phyloP scores from a whole-genome alignment of 2,329 filamentous ascomycete genomes.

The Diaporthe australafricana region DNA sequence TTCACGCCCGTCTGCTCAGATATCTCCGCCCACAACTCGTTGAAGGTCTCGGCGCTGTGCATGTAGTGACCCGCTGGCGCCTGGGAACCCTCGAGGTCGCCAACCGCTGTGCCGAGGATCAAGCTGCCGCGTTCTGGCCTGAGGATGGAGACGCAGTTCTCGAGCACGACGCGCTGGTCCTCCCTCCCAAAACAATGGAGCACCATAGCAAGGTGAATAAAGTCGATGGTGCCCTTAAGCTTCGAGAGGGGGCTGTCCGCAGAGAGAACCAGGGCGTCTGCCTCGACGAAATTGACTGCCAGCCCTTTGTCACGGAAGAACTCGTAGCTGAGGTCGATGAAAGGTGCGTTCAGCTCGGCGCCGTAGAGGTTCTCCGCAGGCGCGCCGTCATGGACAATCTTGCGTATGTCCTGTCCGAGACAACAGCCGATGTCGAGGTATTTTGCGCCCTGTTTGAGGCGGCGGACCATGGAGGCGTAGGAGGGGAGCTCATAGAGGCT shows the following conservation, averaged over 20 bases:
- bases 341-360: slow-evolving; percentile 50
- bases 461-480: slow-evolving; percentile 46
- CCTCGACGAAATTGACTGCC: slow-evolving; percentile 40
- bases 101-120: slow-evolving; percentile 35
- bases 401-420: slow-evolving; percentile 57
- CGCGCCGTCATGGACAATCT: slow-evolving; percentile 53
- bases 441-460: slow-evolving; percentile 43
- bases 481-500: slow-evolving; percentile 46
- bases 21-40: slow-evolving; percentile 34
- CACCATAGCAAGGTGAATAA: slow-evolving; percentile 47
- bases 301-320: slow-evolving; percentile 47
- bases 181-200: slow-evolving; percentile 47
- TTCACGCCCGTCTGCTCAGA: slow-evolving; percentile 33
- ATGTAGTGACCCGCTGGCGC: slow-evolving; percentile 1
- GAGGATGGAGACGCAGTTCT: slow-evolving; percentile 43
- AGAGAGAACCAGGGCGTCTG: slow-evolving; percentile 42
- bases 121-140: slow-evolving; percentile 36
- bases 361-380: slow-evolving; percentile 52
- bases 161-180: slow-evolving; percentile 43
- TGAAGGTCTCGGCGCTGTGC: slow-evolving; percentile 38
- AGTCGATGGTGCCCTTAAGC: slow-evolving; percentile 43
- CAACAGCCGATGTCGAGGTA: slow-evolving; percentile 58
- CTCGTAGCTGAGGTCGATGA: slow-evolving; percentile 49
- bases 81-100: slow-evolving; percentile 32
- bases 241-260: slow-evolving; percentile 34